These are phyloP conservation scores for Phytomonas serpens DNA, from an alignment of 208 protist species.

Conservation along the genomic window DNA sequence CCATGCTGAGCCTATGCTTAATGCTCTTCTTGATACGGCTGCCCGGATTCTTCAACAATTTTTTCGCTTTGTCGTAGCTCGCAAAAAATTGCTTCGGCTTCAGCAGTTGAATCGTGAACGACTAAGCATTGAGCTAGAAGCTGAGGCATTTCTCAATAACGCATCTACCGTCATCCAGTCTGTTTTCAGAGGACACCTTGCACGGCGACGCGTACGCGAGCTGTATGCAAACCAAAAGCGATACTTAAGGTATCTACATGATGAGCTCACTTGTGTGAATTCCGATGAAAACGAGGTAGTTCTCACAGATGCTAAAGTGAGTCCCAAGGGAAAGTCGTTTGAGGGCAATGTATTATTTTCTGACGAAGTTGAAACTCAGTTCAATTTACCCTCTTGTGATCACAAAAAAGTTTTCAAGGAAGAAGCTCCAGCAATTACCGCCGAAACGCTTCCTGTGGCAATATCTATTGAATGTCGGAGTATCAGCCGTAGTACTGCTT, in stretches of 20 bases:
- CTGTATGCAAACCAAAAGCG: neutral
- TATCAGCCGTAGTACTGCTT: neutral
- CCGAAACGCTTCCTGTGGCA: neutral
- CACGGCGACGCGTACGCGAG: constrained; percentile 18
- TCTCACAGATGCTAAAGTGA: neutral
- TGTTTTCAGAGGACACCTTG: constrained; percentile 34
- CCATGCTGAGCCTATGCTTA: neutral
- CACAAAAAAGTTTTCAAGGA: neutral
- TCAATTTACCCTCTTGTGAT: neutral
- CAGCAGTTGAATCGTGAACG: constrained; percentile 12
- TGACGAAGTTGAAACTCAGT: neutral
- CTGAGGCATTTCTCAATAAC: constrained; percentile 23
- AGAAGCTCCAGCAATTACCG: neutral
- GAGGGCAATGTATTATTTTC: neutral
- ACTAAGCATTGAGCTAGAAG: constrained; percentile 18
- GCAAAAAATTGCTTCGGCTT: constrained; percentile 10
- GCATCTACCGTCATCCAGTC: constrained; percentile 41
- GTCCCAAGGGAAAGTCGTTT: neutral
- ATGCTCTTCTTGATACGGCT: constrained; percentile 3
- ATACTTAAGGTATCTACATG: neutral
- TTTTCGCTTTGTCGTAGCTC: constrained; percentile 13
- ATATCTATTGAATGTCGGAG: neutral
- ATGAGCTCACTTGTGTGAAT: neutral
- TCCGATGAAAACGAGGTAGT: neutral
- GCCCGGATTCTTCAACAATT: constrained; percentile 24